These are phyloP conservation scores for Chimonanthus praecox DNA, from an alignment of 164 flowering plant species.

Conservation along the genomic window DNA sequence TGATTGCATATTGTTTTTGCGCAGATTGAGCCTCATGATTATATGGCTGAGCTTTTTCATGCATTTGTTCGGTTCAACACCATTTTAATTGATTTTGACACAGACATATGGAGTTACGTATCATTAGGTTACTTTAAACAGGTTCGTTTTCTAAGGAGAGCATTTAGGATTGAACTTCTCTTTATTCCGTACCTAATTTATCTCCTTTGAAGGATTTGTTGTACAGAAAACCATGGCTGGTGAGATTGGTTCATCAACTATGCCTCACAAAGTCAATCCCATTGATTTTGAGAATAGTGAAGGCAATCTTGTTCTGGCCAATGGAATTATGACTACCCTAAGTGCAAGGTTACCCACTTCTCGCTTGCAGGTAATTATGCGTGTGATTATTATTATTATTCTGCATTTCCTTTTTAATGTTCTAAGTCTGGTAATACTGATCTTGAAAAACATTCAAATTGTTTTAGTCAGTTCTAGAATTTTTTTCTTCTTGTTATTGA, in stretches of 20 bases:
- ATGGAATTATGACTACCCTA: conserved; percentile 54
- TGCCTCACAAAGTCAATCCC: conserved; percentile 99
- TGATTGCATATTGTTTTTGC: conserved; percentile 1
- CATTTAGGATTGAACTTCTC: background rate
- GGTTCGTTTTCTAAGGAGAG: conserved; percentile 33
- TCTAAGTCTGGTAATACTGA: too few species aligned
- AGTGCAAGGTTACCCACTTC: conserved; percentile 87
- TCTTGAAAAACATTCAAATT: too few species aligned
- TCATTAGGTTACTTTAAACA: conserved; percentile 88
- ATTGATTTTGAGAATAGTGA: conserved; percentile 99
- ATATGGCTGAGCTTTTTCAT: conserved; percentile 81
- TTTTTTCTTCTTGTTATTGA: background rate
- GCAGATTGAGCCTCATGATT: conserved; percentile 98
- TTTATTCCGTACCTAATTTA: background rate
- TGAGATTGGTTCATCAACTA: conserved; percentile 97
- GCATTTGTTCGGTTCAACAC: conserved; percentile 63
- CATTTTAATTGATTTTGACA: conserved; percentile 78
- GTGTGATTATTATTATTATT: background rate
- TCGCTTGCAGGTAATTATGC: conserved; percentile 77
- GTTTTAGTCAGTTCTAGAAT: background rate
- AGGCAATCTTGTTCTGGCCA: conserved; percentile 88
- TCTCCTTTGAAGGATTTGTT: conserved; percentile 3
- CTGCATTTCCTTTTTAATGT: background rate
- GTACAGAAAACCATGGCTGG: conserved; percentile 85
- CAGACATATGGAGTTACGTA: conserved; percentile 86